phyloP scores from a whole-genome alignment of 805 yeast genomes.

The Saturnispora serradocipensis region DNA sequence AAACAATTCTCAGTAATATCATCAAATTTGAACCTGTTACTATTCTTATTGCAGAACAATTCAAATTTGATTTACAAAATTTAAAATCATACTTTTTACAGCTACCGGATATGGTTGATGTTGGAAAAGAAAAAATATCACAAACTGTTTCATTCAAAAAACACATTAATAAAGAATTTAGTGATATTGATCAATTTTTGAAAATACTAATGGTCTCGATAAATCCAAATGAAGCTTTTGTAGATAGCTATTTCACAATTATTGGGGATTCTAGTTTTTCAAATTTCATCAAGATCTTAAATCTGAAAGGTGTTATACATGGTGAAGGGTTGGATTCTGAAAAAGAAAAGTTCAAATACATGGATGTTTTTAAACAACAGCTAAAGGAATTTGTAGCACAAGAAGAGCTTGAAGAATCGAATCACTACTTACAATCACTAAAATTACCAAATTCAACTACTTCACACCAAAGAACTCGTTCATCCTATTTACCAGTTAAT shows the following conservation, averaged over 20 bases:
- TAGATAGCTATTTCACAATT: conserved; percentile 54
- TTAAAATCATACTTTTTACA: conserved; percentile 45
- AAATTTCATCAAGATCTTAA: conserved; percentile 59
- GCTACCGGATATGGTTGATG: conserved; percentile 38
- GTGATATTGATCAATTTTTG: conserved; percentile 48
- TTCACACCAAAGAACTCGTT: conserved; percentile 9
- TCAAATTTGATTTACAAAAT: conserved; percentile 60
- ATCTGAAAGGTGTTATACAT: conserved; percentile 43
- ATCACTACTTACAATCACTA: conserved; percentile 20
- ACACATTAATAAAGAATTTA: conserved; percentile 19
- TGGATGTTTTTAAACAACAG: conserved; percentile 33
- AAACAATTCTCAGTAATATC: conserved; percentile 48
- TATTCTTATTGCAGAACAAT: conserved; percentile 69
- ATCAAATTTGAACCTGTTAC: conserved; percentile 58
- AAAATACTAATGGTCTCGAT: conserved; percentile 56
- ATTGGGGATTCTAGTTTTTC: conserved; percentile 54
- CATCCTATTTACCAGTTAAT: conserved; percentile 13
- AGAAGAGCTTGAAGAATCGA: conserved; percentile 18
- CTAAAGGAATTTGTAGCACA: conserved; percentile 27
- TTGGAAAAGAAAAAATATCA: conserved; percentile 23
- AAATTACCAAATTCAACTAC: conserved; percentile 10
- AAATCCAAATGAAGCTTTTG: conserved; percentile 56
- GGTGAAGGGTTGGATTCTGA: conserved; percentile 22
- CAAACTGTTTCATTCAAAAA: conserved; percentile 20
- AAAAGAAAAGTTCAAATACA: conserved; percentile 29